A percentile compares a stretch with the other conserved stretches of the same genome.
Conservation (phyloP, 768 basidiomycete genomes). For the Lactarius deliciosus region DNA sequence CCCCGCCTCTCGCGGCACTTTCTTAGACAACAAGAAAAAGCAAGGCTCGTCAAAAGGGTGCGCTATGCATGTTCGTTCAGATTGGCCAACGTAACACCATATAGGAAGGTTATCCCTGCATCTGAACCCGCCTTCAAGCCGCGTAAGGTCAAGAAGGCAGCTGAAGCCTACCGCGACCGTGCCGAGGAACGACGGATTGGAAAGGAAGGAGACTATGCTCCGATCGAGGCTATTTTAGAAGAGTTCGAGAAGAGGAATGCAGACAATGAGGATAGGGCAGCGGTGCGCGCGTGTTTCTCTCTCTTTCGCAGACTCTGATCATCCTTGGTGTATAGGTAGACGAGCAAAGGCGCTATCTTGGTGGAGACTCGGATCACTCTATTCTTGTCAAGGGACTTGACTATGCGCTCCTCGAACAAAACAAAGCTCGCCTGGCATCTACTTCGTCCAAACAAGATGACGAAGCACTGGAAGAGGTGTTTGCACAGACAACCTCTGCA, state of each 20-base stretch:
- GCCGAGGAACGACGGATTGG: slow-evolving; percentile 72
- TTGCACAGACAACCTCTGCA: slow-evolving; percentile 46
- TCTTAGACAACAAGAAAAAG: slow-evolving; percentile 33
- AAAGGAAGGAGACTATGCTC: slow-evolving; percentile 67
- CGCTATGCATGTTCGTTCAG: background rate
- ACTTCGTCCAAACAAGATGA: slow-evolving; percentile 60
- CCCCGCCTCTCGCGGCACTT: slow-evolving; percentile 37
- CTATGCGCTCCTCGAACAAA: slow-evolving; percentile 79
- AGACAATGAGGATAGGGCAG: slow-evolving; percentile 56
- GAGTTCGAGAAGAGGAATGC: slow-evolving; percentile 72
- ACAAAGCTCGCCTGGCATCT: slow-evolving; percentile 63
- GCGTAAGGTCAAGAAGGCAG: slow-evolving; percentile 61
- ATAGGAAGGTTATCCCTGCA: slow-evolving; percentile 49
- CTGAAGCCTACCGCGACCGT: slow-evolving; percentile 66
- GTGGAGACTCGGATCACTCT: slow-evolving; percentile 82
- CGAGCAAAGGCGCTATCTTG: slow-evolving; percentile 71
- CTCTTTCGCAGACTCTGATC: background rate
- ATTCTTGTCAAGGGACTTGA: slow-evolving; percentile 91
- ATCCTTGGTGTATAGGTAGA: slow-evolving; percentile 52
- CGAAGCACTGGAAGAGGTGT: slow-evolving; percentile 77
- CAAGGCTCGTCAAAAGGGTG: slow-evolving; percentile 27
- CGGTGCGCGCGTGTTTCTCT: slow-evolving; percentile 43
- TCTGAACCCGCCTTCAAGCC: slow-evolving; percentile 76
- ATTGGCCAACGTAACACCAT: background rate
- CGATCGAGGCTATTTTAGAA: slow-evolving; percentile 77